These are phyloP conservation scores for Pezizomycotina sp. DNA, from an alignment of 2,329 filamentous ascomycete species.

Conservation along the genomic window DNA sequence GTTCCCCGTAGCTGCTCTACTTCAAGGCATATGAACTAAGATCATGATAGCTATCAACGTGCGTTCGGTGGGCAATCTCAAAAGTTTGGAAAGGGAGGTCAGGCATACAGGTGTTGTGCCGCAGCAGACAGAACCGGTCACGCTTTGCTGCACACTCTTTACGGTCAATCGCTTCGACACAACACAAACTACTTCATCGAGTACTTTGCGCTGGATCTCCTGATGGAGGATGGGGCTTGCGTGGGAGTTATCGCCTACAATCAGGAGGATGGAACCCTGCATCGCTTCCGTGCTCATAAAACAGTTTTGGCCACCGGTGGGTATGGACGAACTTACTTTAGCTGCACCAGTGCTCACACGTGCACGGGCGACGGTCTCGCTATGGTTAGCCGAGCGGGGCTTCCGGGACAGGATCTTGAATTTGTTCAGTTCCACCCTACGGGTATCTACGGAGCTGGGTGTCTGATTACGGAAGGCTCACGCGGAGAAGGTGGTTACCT, in stretches of 20 bases:
- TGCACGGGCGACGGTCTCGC: conserved; percentile 99
- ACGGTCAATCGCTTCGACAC: conserved; percentile 89
- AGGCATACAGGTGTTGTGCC: conserved; percentile 93
- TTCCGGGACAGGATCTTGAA: conserved; percentile 97
- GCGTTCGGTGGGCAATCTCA: conserved; percentile 96
- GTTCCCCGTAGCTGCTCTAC: no score
- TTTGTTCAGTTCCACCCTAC: conserved; percentile 99
- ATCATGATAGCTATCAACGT: conserved; percentile 66
- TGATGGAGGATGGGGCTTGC: conserved; percentile 96
- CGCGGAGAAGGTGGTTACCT: conserved; percentile 97
- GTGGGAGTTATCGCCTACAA: conserved; percentile 95
- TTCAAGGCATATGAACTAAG: no score
- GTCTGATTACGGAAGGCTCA: conserved; percentile 92
- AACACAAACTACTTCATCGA: conserved; percentile 99
- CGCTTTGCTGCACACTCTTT: conserved; percentile 93
- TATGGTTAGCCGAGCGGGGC: conserved; percentile 93
- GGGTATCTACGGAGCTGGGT: conserved; percentile 95
- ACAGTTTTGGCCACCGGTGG: conserved; percentile 93
- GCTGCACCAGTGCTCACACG: conserved; percentile 92
- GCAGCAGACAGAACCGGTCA: conserved; percentile 92
- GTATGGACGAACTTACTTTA: conserved; percentile 96
- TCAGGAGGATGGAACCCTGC: conserved; percentile 94
- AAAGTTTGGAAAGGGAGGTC: conserved; percentile 87
- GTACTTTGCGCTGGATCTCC: conserved; percentile 89
- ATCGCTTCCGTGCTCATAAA: conserved; percentile 92